Base-by-base conservation (phyloP, 2,329 filamentous ascomycete species). In the Graphilbum sp. region DNA sequence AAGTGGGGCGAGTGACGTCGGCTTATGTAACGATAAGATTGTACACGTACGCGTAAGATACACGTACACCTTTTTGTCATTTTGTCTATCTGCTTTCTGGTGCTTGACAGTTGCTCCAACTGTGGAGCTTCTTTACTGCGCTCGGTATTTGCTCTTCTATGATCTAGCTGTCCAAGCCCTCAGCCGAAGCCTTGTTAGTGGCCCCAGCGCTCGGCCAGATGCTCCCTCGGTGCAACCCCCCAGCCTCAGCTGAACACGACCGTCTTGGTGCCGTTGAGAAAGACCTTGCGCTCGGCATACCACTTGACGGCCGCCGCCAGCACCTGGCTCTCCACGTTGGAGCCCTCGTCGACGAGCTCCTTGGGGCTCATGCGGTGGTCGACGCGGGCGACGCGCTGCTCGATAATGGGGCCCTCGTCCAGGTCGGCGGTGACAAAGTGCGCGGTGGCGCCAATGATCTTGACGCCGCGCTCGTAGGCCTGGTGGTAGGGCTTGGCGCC, bases 401-500 rank as follows among this genome's bases (percentile, higher is more conserved):
- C 83, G 48, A 90, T 90, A 49, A 90, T 90, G 11, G 83, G 83
- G 2, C 83, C 83, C 62, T 90, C 83, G 52, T 90, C 83, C 44
- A 90, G 59, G 56, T 88, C 82, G 21, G 79, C 80, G 2, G 83
- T 90, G 46, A 88, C 83, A 49, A 88, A 88, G 60, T 90, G 83
- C 5, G 83, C 83, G 2, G 81, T 86, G 19, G 83, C 83, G 42
- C 83, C 83, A 41, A 87, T 86, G 49, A 90, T 88, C 69, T 90
- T 90, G 47, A 90, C 83, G 43, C 83, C 83, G 21, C 82, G 72
- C 45, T 88, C 82, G 53, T 81, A 87, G 8, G 83, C 83, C 64
- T 90, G 83, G 58, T 88, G 83, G 59, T 90, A 90, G 3, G 83
- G 83, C 60, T 84, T 85, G 23, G 83, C 83, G 43, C 83, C 83